Evolutionary conservation across 225 moss, liverwort and hornwort species (phyloP).

Genomic region (Physcomitrellopsis africana): DNA sequence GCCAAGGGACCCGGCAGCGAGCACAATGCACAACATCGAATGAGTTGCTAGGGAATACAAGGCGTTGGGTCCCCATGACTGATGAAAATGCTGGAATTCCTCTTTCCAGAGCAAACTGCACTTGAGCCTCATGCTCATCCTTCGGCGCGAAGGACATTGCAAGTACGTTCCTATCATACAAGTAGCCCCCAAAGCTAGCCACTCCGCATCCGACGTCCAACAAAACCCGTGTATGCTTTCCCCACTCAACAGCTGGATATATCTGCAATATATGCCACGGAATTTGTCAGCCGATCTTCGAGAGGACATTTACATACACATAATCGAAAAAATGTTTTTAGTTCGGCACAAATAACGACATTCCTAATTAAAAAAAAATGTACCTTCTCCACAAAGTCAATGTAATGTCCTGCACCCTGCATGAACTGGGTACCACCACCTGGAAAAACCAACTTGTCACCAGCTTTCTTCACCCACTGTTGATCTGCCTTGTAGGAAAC

Average conservation of each 20-base stretch:
- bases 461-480: constrained; percentile 51
- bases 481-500: constrained; percentile 53
- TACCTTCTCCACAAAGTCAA: constrained; percentile 47
- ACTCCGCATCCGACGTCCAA: constrained; percentile 91
- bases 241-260: constrained; percentile 63
- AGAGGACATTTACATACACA: not conserved
- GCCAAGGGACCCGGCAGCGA: constrained; percentile 84
- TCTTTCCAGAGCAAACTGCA: constrained; percentile 84
- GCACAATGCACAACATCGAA: constrained; percentile 85
- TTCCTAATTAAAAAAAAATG: not conserved
- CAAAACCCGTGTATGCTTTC: constrained; percentile 64
- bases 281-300: not conserved
- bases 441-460: constrained; percentile 45
- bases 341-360: not conserved
- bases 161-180: constrained; percentile 73
- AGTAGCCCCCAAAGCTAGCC: constrained; percentile 79
- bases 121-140: constrained; percentile 90
- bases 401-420: constrained; percentile 50
- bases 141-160: constrained; percentile 90
- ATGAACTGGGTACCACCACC: constrained; percentile 60
- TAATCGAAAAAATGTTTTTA: not conserved
- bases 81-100: constrained; percentile 76
- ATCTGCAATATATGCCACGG: constrained; percentile 38
- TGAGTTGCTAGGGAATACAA: constrained; percentile 69
- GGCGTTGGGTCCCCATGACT: constrained; percentile 86